phyloP scores from a whole-genome alignment of 2,329 filamentous ascomycete species.

The Fusarium devonianum region DNA sequence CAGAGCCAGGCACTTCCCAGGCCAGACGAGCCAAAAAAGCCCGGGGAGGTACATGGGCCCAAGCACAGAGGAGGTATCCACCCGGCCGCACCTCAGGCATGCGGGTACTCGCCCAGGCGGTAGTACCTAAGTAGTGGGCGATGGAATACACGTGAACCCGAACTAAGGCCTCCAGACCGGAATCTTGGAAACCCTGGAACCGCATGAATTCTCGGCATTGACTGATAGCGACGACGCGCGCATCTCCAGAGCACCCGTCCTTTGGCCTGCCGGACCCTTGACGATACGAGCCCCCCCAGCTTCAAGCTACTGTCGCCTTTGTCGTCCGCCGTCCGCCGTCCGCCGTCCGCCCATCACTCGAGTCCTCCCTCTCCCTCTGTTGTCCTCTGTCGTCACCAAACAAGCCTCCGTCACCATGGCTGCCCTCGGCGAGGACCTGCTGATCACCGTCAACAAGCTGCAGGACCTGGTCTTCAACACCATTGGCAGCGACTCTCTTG shows the following conservation, averaged over 20 bases:
- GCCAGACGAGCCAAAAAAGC: slow-evolving; percentile 10
- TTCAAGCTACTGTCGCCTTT: slow-evolving; percentile 17
- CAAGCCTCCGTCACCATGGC: slow-evolving; percentile 69
- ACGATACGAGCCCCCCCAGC: slow-evolving; percentile 23
- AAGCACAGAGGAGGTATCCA: too few species aligned
- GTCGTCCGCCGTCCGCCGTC: slow-evolving; percentile 21
- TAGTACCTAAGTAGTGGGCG: too few species aligned
- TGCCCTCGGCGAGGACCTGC: slow-evolving; percentile 92
- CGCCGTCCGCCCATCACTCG: slow-evolving; percentile 15
- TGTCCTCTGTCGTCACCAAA: slow-evolving; percentile 18
- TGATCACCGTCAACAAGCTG: slow-evolving; percentile 95
- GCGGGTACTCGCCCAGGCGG: too few species aligned
- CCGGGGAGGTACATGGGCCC: slow-evolving; percentile 3
- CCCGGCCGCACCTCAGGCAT: too few species aligned
- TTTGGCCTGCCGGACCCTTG: slow-evolving; percentile 30
- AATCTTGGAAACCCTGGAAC: slow-evolving; percentile 23
- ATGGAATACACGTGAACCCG: not conserved
- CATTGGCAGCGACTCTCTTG: slow-evolving; percentile 97
- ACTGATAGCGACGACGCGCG: slow-evolving; percentile 42
- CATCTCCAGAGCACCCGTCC: slow-evolving; percentile 35
- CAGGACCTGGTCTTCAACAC: slow-evolving; percentile 99
- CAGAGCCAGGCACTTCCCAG: slow-evolving; percentile 14
- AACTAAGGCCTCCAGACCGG: slow-evolving; percentile 1
- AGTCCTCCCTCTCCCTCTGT: slow-evolving; percentile 8
- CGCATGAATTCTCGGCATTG: slow-evolving; percentile 43